These are phyloP conservation scores for Fomitopsis schrenkii DNA, from an alignment of 1,284 basidiomycete genomes.

Conservation along the genomic window DNA sequence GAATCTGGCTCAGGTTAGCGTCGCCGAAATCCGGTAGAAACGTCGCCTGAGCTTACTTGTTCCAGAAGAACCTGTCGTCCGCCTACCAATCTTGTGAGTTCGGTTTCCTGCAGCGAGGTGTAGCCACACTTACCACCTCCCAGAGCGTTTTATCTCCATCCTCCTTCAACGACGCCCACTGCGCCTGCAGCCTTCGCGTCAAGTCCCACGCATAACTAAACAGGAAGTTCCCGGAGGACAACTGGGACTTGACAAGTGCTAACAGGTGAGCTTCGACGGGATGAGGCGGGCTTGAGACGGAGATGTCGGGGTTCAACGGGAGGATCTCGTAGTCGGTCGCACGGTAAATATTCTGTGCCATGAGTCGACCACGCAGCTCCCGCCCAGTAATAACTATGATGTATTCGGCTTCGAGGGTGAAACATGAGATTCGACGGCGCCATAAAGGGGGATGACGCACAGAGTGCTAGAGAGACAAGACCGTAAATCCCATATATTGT, in stretches of 20 bases:
- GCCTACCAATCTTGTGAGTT: constrained; percentile 43
- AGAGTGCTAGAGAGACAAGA: constrained; percentile 80
- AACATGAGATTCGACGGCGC: background rate
- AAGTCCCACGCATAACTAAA: constrained; percentile 94
- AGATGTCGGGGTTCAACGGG: constrained; percentile 71
- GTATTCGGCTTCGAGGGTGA: constrained; percentile 77
- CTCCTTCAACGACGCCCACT: constrained; percentile 55
- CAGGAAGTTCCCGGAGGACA: constrained; percentile 78
- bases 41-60: constrained; percentile 56
- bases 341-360: constrained; percentile 84
- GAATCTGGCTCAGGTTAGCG: constrained; percentile 40
- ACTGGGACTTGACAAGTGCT: constrained; percentile 82
- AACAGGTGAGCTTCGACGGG: constrained; percentile 88
- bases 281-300: constrained; percentile 66
- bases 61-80: constrained; percentile 99
- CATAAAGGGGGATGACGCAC: constrained; percentile 43
- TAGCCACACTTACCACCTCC: constrained; percentile 54
- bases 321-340: constrained; percentile 92
- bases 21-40: background rate
- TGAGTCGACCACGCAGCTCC: constrained; percentile 74
- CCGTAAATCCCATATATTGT: constrained; percentile 84
- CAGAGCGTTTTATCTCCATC: constrained; percentile 59
- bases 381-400: constrained; percentile 87
- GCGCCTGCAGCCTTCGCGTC: constrained; percentile 85
- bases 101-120: constrained; percentile 2